phyloP scores from a whole-genome alignment of 108 stramenopile species.

The Tribonema minus region DNA sequence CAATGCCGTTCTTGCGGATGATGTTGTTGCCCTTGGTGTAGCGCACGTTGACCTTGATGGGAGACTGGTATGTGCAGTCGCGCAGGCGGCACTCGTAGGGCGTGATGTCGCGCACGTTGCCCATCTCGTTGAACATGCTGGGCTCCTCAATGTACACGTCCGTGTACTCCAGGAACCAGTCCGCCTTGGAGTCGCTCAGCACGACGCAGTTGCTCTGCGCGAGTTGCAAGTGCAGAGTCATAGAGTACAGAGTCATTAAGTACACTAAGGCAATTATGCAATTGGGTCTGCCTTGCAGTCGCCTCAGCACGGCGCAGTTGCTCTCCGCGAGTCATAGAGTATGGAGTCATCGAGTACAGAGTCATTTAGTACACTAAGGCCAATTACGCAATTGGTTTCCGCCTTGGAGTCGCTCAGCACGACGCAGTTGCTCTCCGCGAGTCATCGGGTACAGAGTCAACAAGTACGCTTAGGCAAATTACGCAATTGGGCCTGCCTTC shows the following conservation, averaged over 20 bases:
- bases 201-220: constrained; percentile 63
- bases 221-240: too few relatives aligned
- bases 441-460: too few relatives aligned
- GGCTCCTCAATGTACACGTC: constrained; percentile 93
- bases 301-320: too few relatives aligned
- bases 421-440: constrained; percentile 56
- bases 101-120: constrained; percentile 48
- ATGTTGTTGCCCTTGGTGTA: constrained; percentile 89
- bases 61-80: constrained; percentile 96
- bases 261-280: too few relatives aligned
- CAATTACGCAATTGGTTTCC: too few relatives aligned
- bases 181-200: constrained; percentile 86
- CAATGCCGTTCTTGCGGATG: constrained; percentile 69
- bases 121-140: constrained; percentile 43
- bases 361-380: too few relatives aligned
- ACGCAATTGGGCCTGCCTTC: too few relatives aligned
- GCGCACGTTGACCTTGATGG: constrained; percentile 92
- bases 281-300: too few relatives aligned
- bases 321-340: too few relatives aligned
- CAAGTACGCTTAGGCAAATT: neutral
- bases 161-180: constrained; percentile 88
- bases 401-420: constrained; percentile 89
- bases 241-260: too few relatives aligned
- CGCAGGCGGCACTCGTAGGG: constrained; percentile 94
- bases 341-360: too few relatives aligned